These are phyloP conservation scores for Cutaneotrichosporon cyanovorans DNA, from an alignment of 1,284 basidiomycete species.

Conservation along the genomic window DNA sequence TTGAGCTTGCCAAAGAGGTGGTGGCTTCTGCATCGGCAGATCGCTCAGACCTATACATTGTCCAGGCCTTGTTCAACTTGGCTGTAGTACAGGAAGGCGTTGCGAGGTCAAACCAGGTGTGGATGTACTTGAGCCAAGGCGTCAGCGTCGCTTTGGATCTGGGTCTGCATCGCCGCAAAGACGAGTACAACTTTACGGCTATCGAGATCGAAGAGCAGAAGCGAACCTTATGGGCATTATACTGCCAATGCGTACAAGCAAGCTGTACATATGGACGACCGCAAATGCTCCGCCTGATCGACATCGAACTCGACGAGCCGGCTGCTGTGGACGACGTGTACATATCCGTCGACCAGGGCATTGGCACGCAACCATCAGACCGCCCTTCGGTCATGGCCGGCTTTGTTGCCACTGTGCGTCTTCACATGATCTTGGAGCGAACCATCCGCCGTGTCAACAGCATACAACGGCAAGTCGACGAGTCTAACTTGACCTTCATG, in stretches of 20 bases:
- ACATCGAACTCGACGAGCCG: conserved; percentile 28
- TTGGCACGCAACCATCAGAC: conserved; percentile 26
- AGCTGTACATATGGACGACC: conserved; percentile 31
- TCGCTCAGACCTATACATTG: conserved; percentile 22
- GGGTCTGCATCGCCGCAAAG: conserved; percentile 27
- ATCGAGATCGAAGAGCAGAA: conserved; percentile 31
- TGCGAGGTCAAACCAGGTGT: conserved; percentile 22
- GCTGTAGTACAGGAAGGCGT: conserved; percentile 31
- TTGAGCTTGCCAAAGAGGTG: conserved; percentile 20
- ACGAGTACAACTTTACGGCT: conserved; percentile 26
- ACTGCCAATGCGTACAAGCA: conserved; percentile 29
- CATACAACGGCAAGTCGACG: conserved; percentile 11
- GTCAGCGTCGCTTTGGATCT: conserved; percentile 29
- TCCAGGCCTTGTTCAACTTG: conserved; percentile 32
- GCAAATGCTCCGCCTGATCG: conserved; percentile 23
- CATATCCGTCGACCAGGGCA: conserved; percentile 24
- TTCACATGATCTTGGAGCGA: conserved; percentile 31
- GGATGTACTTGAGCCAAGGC: conserved; percentile 26
- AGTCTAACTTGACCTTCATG: conserved; percentile 11
- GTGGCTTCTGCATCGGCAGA: conserved; percentile 18
- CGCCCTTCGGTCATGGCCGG: conserved; percentile 30
- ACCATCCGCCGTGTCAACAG: conserved; percentile 25
- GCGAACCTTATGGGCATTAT: conserved; percentile 31
- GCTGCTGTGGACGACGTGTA: conserved; percentile 29
- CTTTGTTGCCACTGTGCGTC: conserved; percentile 25